phyloP scores from a whole-genome alignment of 2,329 filamentous ascomycete species.

The Metarhizium brunneum region DNA sequence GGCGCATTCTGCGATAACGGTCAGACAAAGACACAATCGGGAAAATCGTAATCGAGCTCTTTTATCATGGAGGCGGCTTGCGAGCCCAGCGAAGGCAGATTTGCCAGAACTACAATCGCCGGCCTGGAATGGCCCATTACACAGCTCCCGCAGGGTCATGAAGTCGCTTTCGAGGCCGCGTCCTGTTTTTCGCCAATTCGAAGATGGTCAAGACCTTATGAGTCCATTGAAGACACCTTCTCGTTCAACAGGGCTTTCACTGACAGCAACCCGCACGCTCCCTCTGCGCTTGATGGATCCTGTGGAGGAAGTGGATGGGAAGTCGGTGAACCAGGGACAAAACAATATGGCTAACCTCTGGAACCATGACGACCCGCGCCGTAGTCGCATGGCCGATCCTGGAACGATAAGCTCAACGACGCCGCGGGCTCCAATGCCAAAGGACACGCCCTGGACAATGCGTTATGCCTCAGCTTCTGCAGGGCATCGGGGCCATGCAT shows the following conservation, averaged over 20 bases:
- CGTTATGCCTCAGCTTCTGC: neutral
- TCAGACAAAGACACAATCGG: constrained; percentile 20
- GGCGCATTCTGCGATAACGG: constrained; percentile 26
- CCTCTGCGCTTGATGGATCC: constrained; percentile 20
- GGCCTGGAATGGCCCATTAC: neutral
- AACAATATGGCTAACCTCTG: neutral
- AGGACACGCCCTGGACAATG: neutral
- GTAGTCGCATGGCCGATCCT: neutral
- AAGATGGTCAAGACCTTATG: constrained; percentile 11
- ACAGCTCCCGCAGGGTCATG: constrained; percentile 13
- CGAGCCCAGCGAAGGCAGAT: constrained; percentile 9
- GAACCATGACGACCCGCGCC: neutral
- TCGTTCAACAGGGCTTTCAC: constrained; percentile 34
- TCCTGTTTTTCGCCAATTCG: constrained; percentile 13
- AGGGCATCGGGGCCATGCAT: neutral
- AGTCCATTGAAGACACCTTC: constrained; percentile 32
- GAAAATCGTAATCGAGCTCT: constrained; percentile 22
- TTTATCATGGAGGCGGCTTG: constrained; percentile 21
- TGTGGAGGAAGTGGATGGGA: constrained; percentile 21
- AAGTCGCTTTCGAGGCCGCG: constrained; percentile 16
- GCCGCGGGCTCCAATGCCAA: constrained; percentile 12
- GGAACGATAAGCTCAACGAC: constrained; percentile 12
- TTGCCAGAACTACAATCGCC: constrained; percentile 1
- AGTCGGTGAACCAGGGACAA: constrained; percentile 4
- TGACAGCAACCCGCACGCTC: constrained; percentile 24